Evolutionary conservation across 768 basidiomycete species (phyloP).

Genomic region (Russula olivacea): DNA sequence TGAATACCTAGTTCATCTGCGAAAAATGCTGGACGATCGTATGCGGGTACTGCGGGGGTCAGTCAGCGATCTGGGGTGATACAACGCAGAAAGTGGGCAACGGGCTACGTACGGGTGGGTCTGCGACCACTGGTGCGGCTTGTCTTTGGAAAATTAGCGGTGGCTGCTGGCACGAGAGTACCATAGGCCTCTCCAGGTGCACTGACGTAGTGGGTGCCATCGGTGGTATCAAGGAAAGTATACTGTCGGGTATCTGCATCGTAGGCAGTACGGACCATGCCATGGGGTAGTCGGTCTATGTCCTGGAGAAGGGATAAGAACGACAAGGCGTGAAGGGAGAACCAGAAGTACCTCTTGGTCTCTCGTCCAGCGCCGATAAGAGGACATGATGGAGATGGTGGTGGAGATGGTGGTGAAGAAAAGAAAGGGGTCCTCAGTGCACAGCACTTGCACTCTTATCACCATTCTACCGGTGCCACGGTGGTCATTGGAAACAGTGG

Average conservation of each 20-base stretch:
- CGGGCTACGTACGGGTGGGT: slow-evolving; percentile 3
- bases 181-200: slow-evolving; percentile 20
- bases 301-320: slow-evolving; percentile 6
- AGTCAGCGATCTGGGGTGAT: neutral
- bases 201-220: slow-evolving; percentile 1
- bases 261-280: slow-evolving; percentile 19
- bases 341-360: slow-evolving; percentile 2
- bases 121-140: slow-evolving; percentile 11
- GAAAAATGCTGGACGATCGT: slow-evolving; percentile 17
- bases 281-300: slow-evolving; percentile 11
- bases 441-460: too few species aligned
- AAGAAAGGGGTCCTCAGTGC: neutral
- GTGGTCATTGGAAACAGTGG: neutral
- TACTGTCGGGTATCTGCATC: slow-evolving; percentile 20
- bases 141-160: slow-evolving; percentile 1
- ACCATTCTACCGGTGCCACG: too few species aligned
- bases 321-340: neutral
- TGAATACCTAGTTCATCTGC: neutral
- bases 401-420: neutral
- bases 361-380: slow-evolving; percentile 3
- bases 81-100: neutral
- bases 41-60: slow-evolving; percentile 11
- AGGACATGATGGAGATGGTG: neutral
- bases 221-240: slow-evolving; percentile 12
- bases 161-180: slow-evolving; percentile 11